Evolutionary conservation across 441 rosid genomes (phyloP).

Genomic region (Theobroma grandiflorum): DNA sequence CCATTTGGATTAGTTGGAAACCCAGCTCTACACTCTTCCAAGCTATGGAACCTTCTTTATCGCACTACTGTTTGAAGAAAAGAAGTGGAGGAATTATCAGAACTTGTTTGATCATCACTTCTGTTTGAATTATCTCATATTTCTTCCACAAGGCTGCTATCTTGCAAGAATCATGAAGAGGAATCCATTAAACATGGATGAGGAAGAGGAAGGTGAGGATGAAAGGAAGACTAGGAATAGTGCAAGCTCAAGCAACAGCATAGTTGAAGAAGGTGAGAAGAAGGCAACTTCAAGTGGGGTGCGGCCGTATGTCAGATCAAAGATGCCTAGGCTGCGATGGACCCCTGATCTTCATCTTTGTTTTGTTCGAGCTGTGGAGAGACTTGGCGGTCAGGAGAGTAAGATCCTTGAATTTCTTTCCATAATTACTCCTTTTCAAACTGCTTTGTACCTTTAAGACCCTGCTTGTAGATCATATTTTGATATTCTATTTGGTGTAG

Average conservation of each 20-base stretch:
- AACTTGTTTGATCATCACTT: not conserved
- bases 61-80: not conserved
- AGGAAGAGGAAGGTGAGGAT: conserved; percentile 34
- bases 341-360: conserved; percentile 52
- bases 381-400: conserved; percentile 56
- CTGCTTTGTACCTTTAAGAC: not conserved
- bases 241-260: conserved; percentile 50
- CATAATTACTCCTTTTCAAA: not conserved
- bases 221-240: conserved; percentile 40
- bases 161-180: conserved; percentile 16
- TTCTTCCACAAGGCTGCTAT: not conserved
- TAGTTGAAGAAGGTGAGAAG: conserved; percentile 44
- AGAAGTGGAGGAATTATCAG: conserved; percentile 19
- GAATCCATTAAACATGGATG: conserved; percentile 16
- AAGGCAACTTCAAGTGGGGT: conserved; percentile 31
- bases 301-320: conserved; percentile 46
- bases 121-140: conserved; percentile 3
- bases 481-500: conserved; percentile 26
- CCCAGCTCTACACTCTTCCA: conserved; percentile 24
- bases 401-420: conserved; percentile 25
- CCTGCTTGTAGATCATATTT: not conserved
- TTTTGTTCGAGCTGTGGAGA: conserved; percentile 47
- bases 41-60: conserved; percentile 21
- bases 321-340: conserved; percentile 53
- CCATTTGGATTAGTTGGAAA: conserved; percentile 15